Evolutionary conservation across 1,139 yeast species (phyloP), one percentile per base, ranked within the genome.

Genomic region (Lodderomyces jiufengensis): DNA sequence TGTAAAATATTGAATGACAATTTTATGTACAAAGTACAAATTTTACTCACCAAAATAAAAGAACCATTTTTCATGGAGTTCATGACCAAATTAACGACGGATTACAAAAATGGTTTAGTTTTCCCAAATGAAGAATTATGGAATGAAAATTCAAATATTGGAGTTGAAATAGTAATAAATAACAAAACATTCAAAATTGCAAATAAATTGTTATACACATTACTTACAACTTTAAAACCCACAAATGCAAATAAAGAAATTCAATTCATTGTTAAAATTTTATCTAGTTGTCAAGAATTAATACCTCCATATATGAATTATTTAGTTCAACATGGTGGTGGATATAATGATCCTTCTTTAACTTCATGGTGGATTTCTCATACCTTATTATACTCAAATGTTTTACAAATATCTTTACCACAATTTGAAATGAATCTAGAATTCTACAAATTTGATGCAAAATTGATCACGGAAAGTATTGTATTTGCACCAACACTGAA

Each of bases 291-390:
- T 32, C 83, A 86, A 1, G 97, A 88, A 50, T 66, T 92, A 25
- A 70, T 86, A 1, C 78, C 88, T 1, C 85, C 90, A 1, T 90
- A 84, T 46, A 69, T 78, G 55, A 67, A 75, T 34, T 73, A 78
- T 58, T 52, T 80, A 21, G 70, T 75, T 3, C 60, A 65, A 22
- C 70, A 76, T 24, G 73, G 76, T 28, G 74, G 75, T 42, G 85
- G 78, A 31, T 70, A 68, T 42, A 87, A 65, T 57, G 90, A 82
- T 38, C 94, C 95, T 2, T 73, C 78, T 32, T 63, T 82, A 40
- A 68, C 94, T 1, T 79, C 90, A 5, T 86, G 84, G 65, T 90
- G 95, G 90, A 66, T 88, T 24, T 83, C 92, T 8, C 82, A 77
- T 56, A 74, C 87, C 1, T 63, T 82, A 20, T 59, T 87, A 7